A percentile compares a stretch with the other conserved stretches of the same genome.
These are phyloP conservation scores for Botrytis byssoidea DNA, from an alignment of 2,329 filamentous ascomycete genomes.

Conservation along the genomic window DNA sequence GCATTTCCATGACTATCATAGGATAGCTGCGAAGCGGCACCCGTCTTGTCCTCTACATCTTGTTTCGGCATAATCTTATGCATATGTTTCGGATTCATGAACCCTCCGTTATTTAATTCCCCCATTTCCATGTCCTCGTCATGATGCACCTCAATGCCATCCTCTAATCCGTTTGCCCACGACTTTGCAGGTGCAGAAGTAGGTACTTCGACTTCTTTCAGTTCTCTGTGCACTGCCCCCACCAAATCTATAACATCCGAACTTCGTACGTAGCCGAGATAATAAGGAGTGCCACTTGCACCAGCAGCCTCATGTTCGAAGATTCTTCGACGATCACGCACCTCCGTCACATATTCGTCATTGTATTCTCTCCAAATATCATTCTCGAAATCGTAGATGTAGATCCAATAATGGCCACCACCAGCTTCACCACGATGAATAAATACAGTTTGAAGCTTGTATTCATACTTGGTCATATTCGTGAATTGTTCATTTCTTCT, in stretches of 20 bases:
- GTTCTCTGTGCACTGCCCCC: slow-evolving; percentile 53
- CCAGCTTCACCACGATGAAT: slow-evolving; percentile 74
- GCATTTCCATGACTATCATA: slow-evolving; percentile 25
- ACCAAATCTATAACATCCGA: slow-evolving; percentile 58
- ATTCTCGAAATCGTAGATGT: slow-evolving; percentile 80
- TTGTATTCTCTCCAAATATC: slow-evolving; percentile 92
- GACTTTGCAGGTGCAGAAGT: slow-evolving; percentile 14
- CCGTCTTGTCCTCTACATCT: slow-evolving; percentile 2
- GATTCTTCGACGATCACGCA: slow-evolving; percentile 63
- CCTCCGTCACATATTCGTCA: slow-evolving; percentile 74
- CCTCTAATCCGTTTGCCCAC: slow-evolving; percentile 15
- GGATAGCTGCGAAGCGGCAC: neutral
- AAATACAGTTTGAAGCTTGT: slow-evolving; percentile 87
- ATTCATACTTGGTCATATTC: slow-evolving; percentile 64
- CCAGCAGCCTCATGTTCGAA: slow-evolving; percentile 60
- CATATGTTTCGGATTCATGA: slow-evolving; percentile 28
- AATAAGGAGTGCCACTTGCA: slow-evolving; percentile 74
- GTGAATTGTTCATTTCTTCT: slow-evolving; percentile 56
- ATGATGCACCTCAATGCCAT: slow-evolving; percentile 20
- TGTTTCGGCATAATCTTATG: slow-evolving; percentile 30
- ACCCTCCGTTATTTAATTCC: slow-evolving; percentile 27
- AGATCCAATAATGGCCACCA: slow-evolving; percentile 94
- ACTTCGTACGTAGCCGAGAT: slow-evolving; percentile 78
- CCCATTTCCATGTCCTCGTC: slow-evolving; percentile 21
- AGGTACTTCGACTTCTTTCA: slow-evolving; percentile 28